Evolutionary conservation across 2,329 filamentous ascomycete species (phyloP), one percentile per base, ranked within the genome.

Genomic region (Hortaea werneckii): DNA sequence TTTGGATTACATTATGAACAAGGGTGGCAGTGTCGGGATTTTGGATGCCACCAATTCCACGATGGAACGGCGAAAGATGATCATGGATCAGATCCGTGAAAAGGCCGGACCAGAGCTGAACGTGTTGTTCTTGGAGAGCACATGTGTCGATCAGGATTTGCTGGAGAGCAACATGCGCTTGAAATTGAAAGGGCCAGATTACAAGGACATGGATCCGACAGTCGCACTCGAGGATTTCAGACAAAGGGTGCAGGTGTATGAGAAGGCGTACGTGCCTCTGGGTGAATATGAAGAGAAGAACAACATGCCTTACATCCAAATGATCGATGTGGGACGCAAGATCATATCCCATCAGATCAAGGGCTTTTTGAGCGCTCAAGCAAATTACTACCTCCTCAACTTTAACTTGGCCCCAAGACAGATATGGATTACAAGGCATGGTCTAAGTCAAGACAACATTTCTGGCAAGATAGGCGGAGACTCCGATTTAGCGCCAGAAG

Each of bases 31-130:
- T 29, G 87, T 96, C 7, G 92, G 92, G 34, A 96, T 98, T 52
- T 78, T 98, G 9, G 92, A 98, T 67, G 92, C 92, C 6, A 98
- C 92, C 6, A 98, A 98, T 70, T 95, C 89, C 69, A 98, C 92
- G 0, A 76, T 94, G 42, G 78, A 87, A 52, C 83, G 92, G 34
- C 80, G 92, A 42, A 82, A 90, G 65, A 76, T 85, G 27, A 78
- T 98, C 45, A 61, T 63, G 56, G 78, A 90, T 50, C 84, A 80
- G 54, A 87, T 96, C 59, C 85, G 86, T 57, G 71, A 81, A 43
- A 79, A 86, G 43, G 90, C 94, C 55, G 88, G 90, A 2, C 85
- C 86, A 49, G 79, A 82, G 54, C 74, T 98, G 20, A 90, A 90
- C 29, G 87, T 98, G 12, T 73, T 98, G 8, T 98, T 96, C 64